Base-by-base conservation (phyloP, 2,329 filamentous ascomycete genomes). In the Chaetothyriales sp. region DNA sequence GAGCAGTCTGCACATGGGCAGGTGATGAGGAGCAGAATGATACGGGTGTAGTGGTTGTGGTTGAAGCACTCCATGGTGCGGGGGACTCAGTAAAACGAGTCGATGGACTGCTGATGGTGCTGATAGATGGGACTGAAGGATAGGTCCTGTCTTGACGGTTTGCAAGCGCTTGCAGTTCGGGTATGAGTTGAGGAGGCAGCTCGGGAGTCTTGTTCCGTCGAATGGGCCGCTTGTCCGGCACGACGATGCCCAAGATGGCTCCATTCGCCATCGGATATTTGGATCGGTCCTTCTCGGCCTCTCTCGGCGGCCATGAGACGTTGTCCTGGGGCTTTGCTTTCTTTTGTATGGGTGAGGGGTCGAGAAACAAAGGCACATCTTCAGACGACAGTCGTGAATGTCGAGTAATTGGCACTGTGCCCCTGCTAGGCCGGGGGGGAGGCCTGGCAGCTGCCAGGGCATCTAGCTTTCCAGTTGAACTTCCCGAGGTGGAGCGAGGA, bases 21-120 rank as follows among this genome's bases (percentile, higher is more conserved):
- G 72, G 71, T 3, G 72, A 74, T 51, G 70, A 69, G 10, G 72
- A 74, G 9, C 70, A 73, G 51, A 73, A 59, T 2, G 72, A 72
- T 12, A 70, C 73, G 1, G 72, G 72, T 3, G 72, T 74, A 5
- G 71, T 73, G 10, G 57, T 57, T n/a, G 55, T 53, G 9, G 57
- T 59, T 26, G 55, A 56, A 36, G 51, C 52, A 51, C 58, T 59
- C 58, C 58, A 60, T 5, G 57, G 57, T 36, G 57, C 57, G 28
- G 57, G 53, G 18, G 58, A 57, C 43, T 48, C 54, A 10, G 58
- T 58, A 44, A 55, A 51, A 18, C 52, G 54, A n/a, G 58, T 60
- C 15, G 58, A 60, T 18, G 58, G 58, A 36, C 58, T 60, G 48
- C 57, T 55, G 18, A 57, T 53, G 12, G 58, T 55, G 49, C 54